Percentiles rank a stretch among this genome's conserved stretches.
Evolutionary conservation across 805 yeast genomes (phyloP).

Genomic region (Saccharomyces mikatae): DNA sequence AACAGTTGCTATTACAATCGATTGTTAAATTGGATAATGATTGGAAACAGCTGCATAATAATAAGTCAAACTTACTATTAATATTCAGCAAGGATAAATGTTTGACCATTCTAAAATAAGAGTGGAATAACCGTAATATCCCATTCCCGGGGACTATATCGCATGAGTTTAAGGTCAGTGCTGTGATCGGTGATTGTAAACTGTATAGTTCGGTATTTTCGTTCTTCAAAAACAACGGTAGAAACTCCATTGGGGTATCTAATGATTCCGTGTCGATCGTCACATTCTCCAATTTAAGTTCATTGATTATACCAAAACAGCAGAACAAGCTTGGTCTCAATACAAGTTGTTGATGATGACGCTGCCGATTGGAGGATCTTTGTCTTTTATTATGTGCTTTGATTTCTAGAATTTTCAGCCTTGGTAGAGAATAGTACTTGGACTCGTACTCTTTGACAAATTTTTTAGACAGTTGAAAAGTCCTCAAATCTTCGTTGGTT

Average conservation of each 20-base stretch:
- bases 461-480: constrained; percentile 23
- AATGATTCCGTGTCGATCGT: constrained; percentile 39
- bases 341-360: constrained; percentile 10
- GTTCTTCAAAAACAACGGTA: constrained; percentile 22
- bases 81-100: constrained; percentile 34
- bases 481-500: constrained; percentile 24
- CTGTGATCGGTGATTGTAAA: constrained; percentile 32
- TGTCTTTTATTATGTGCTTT: constrained; percentile 12
- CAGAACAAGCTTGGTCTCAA: constrained; percentile 38
- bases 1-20: constrained; percentile 44
- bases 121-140: constrained; percentile 28
- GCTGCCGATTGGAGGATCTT: constrained; percentile 1
- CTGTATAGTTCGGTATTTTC: constrained; percentile 18
- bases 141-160: constrained; percentile 33
- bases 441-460: constrained; percentile 23
- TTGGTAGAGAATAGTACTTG: constrained; percentile 22
- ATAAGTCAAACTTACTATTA: constrained; percentile 38
- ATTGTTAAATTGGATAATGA: constrained; percentile 34
- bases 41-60: constrained; percentile 41
- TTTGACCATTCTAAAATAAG: constrained; percentile 36
- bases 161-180: constrained; percentile 29
- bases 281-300: constrained; percentile 39
- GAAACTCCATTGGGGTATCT: constrained; percentile 29
- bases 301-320: constrained; percentile 39
- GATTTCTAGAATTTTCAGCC: constrained; percentile 24